Percentiles rank a stretch among this genome's conserved stretches.
phyloP scores from a whole-genome alignment of 2,329 filamentous ascomycete genomes.

The Cladophialophora psammophila region DNA sequence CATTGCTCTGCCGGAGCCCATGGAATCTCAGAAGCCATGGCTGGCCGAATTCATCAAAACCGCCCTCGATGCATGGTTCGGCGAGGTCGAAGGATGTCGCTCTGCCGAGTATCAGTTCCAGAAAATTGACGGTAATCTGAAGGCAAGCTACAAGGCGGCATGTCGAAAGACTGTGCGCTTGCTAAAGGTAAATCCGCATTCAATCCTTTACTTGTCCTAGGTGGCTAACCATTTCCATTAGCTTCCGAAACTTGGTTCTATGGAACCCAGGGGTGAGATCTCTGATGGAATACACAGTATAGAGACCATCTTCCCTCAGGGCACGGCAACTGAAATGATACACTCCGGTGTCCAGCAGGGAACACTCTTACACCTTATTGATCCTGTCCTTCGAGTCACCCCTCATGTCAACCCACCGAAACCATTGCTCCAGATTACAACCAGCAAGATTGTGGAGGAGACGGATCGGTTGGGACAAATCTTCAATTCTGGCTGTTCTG shows the following conservation, averaged over 20 bases:
- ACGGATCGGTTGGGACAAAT: neutral
- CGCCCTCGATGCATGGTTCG: slow-evolving; percentile 16
- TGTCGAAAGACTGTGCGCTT: slow-evolving; percentile 1
- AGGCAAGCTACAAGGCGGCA: neutral
- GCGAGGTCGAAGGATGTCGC: neutral
- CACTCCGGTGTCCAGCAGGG: neutral
- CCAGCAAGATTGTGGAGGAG: slow-evolving; percentile 4
- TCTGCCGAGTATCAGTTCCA: slow-evolving; percentile 7
- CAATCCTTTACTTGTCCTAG: neutral
- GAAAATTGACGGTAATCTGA: slow-evolving; percentile 3
- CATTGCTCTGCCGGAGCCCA: neutral
- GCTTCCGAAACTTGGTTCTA: neutral
- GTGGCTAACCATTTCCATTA: neutral
- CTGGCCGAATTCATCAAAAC: slow-evolving; percentile 22
- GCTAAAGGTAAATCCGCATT: slow-evolving; percentile 2
- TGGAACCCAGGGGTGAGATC: slow-evolving; percentile 15
- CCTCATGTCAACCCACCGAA: slow-evolving; percentile 21
- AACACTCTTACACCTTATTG: neutral
- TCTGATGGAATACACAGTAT: slow-evolving; percentile 26
- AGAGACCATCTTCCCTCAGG: slow-evolving; percentile 17
- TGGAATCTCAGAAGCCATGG: slow-evolving; percentile 27
- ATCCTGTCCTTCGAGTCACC: slow-evolving; percentile 18
- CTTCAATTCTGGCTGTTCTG: slow-evolving; percentile 1
- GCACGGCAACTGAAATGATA: neutral
- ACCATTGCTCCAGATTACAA: slow-evolving; percentile 3